Evolutionary conservation across 345 rosid genomes (phyloP), one percentile per base, ranked within the genome.

Genomic region (Eucalyptus microcorys): DNA sequence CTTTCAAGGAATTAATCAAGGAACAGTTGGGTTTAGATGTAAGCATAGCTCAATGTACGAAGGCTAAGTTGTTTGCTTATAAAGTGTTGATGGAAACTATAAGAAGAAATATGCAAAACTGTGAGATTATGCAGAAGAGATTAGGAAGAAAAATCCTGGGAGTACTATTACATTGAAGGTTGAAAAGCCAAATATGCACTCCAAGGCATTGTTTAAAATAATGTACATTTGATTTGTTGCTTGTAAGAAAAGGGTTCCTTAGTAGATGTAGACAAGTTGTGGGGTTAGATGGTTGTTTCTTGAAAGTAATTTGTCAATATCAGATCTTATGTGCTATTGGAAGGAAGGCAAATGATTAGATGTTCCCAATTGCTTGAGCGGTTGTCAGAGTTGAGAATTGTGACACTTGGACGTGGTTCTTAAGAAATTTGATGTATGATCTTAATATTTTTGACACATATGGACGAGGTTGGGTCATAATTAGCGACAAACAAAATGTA

Each of bases 361-460:
- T 48, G 49, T 48, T 48, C 2, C 15, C 49, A 48, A 48, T 48
- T 48, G 6, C 5, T 48, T 48, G 5, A 2, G 49, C 49, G 14
- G 15, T 13, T 48, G 49, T 48, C 15, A 13, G 2, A 48, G 15
- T 48, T 48, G 15, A 48, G 15, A 48, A 48, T 48, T 13, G 1
- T 0, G 0, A 48, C 49, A 48, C 49, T 1, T 48, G 0, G 6
- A 48, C 2, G 5, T 48, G 5, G 49, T 48, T 48, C 5, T 48
- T 48, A 48, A 48, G 49, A 48, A 13, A 48, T 13, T 13, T 48
- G 15, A 48, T 48, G 14, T 12, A 48, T 48, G 2, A 48, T 48
- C 49, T 48, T 48, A 48, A 48, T 48, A 48, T 48, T 48, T 48
- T 48, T 48, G 49, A 48, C 49, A 48, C 49, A 37, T 37, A 48